These are phyloP conservation scores for Coemansia sp. DNA, from an alignment of 192 early-diverging fungal species.

Conservation along the genomic window DNA sequence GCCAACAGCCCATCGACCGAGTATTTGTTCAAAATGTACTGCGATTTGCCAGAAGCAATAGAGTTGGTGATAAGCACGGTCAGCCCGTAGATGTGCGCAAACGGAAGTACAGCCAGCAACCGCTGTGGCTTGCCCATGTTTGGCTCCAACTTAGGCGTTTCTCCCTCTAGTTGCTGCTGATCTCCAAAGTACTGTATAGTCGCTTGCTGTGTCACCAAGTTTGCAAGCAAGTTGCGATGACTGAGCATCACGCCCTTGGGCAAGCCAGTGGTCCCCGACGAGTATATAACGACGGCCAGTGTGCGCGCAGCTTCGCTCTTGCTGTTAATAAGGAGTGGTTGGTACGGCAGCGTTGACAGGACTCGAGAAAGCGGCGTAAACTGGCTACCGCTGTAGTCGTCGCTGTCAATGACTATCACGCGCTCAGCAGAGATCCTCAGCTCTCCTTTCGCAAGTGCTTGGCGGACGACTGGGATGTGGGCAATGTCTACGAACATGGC, in stretches of 20 bases:
- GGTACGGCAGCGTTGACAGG: slow-evolving; percentile 12
- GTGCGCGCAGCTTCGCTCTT: slow-evolving; percentile 10
- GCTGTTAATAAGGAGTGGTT: slow-evolving; percentile 22
- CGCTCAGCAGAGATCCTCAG: slow-evolving; percentile 6
- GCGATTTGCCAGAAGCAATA: slow-evolving; percentile 47
- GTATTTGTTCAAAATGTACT: slow-evolving; percentile 73
- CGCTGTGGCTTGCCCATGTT: not conserved
- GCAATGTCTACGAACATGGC: slow-evolving; percentile 60
- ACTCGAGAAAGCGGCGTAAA: slow-evolving; percentile 36
- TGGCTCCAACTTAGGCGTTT: too few species aligned
- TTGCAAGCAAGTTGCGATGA: slow-evolving; percentile 76
- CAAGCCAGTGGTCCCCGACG: slow-evolving; percentile 53
- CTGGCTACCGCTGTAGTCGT: slow-evolving; percentile 53
- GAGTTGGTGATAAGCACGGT: slow-evolving; percentile 34
- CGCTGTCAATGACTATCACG: slow-evolving; percentile 53
- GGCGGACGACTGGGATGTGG: slow-evolving; percentile 41
- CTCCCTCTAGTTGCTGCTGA: not conserved
- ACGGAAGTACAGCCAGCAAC: slow-evolving; percentile 57
- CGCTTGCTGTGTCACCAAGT: slow-evolving; percentile 28
- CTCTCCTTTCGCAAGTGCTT: slow-evolving; percentile 4
- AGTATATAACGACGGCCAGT: slow-evolving; percentile 27
- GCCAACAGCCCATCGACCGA: slow-evolving; percentile 61
- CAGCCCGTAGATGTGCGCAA: slow-evolving; percentile 69
- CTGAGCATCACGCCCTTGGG: slow-evolving; percentile 86
- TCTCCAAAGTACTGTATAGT: not conserved